Conservation (phyloP, 306 rosid genomes). For the Sicyos edulis region DNA sequence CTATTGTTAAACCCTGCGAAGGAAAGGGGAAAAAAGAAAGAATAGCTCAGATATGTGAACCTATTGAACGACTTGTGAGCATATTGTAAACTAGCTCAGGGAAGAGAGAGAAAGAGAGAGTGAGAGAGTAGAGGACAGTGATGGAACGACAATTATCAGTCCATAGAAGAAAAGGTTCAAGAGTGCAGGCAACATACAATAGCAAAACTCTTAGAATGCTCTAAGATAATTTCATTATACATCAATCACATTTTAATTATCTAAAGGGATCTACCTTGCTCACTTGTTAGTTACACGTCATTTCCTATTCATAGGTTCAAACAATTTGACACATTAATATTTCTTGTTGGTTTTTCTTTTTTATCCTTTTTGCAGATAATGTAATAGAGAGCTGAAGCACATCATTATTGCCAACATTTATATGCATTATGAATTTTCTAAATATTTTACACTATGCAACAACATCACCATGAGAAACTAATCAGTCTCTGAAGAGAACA, state of each 20-base stretch:
- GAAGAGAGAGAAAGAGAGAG: neutral
- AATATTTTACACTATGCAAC: neutral
- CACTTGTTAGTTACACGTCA: neutral
- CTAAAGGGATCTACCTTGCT: conserved; percentile 5
- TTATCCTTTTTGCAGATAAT: neutral
- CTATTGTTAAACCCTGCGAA: conserved; percentile 91
- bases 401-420: conserved; percentile 1
- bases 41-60: neutral
- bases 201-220: neutral
- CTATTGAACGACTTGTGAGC: neutral
- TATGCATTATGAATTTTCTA: neutral
- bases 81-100: neutral
- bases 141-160: neutral
- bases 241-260: neutral
- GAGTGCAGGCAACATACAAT: neutral
- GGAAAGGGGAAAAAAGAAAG: neutral
- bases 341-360: neutral
- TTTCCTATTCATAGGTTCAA: conserved; percentile 5
- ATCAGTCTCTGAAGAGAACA: neutral
- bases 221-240: neutral
- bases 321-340: conserved; percentile 8
- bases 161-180: neutral
- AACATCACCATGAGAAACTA: neutral
- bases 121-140: neutral
- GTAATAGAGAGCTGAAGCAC: neutral